Evolutionary conservation across 768 basidiomycete genomes (phyloP).

Genomic region (Dioszegia hungarica): DNA sequence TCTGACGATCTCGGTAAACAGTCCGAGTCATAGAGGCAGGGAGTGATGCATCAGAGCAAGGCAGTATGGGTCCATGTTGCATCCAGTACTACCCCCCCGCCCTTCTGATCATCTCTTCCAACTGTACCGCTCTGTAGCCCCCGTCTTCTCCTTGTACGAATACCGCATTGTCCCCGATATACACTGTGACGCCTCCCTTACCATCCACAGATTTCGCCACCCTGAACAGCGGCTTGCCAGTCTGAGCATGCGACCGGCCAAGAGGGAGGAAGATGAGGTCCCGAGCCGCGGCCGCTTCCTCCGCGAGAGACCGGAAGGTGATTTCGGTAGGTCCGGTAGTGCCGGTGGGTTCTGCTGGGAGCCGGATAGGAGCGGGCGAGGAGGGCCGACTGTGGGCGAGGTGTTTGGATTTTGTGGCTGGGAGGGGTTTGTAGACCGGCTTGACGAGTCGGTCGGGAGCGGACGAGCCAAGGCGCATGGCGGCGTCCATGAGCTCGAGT

Average conservation of each 20-base stretch:
- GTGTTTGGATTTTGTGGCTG: conserved; percentile 43
- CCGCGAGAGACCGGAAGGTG: conserved; percentile 87
- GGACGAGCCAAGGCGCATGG: conserved; percentile 76
- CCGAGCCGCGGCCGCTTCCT: conserved; percentile 77
- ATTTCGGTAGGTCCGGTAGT: conserved; percentile 56
- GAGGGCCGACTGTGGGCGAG: conserved; percentile 16
- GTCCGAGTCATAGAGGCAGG: conserved; percentile 8
- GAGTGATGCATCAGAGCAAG: no score
- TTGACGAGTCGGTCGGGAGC: conserved; percentile 57
- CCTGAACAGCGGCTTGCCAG: conserved; percentile 83
- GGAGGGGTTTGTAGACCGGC: conserved; percentile 56
- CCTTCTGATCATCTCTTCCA: conserved; percentile 78
- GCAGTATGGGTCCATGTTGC: no score
- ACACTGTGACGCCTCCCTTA: conserved; percentile 79
- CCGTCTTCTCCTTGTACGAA: conserved; percentile 64
- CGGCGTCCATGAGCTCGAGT: conserved; percentile 88
- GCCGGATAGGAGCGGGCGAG: conserved; percentile 5
- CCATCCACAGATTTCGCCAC: conserved; percentile 75
- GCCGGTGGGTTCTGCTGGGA: not conserved
- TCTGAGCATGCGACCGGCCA: conserved; percentile 74
- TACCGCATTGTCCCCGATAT: conserved; percentile 87
- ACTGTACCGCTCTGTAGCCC: conserved; percentile 64
- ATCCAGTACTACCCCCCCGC: conserved; percentile 21
- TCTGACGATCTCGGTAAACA: conserved; percentile 8
- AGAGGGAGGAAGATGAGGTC: conserved; percentile 86